Evolutionary conservation across 148 eudicot species (phyloP), one percentile per base, ranked within the genome.

Genomic region (Vaccinium myrtillus): DNA sequence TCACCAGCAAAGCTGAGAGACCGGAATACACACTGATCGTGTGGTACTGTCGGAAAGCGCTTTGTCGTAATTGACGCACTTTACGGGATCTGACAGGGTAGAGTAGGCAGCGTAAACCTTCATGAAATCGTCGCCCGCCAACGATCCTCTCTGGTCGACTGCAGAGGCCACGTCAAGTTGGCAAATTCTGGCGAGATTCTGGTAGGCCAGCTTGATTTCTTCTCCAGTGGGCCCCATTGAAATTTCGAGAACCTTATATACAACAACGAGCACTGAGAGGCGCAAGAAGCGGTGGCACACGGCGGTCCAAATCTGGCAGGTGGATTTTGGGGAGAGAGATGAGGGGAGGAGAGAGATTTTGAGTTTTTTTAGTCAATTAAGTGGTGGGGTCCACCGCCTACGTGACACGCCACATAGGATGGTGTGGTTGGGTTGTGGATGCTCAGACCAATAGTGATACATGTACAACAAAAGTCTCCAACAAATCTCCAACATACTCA

Each of bases 141-240:
- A 12, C 18, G 88, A 15, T 78, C 56, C 54, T 56, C 75, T 55
- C 58, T 79, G 70, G 8, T 19, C 84, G 16, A 21, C 53, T 10
- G 87, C 69, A 11, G 85, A 86, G 16, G 39, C 73, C 15, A 86
- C 94, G 54, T 93, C 98, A 1, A 95, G 94, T 74, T 93, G 96
- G 77, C 85, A 90, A 6, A 82, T 90, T 80, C 95, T 89, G 4
- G 92, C 97, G 21, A 91, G 87, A 12, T 86, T 87, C 49, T 95
- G 79, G 86, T 95, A 95, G 19, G 96, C 97, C 14, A 90, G 80
- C 83, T 93, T 95, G 90, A 95, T 91, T 53, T 92, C 94, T 8
- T 87, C 84, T 46, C 50, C 30, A 1, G 92, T 67, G 48, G 98
- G 92, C 16, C 84, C 90, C 58, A 56, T 55, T 1, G 91, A 75